phyloP scores from a whole-genome alignment of 768 basidiomycete genomes.

The Zangia roseola region DNA sequence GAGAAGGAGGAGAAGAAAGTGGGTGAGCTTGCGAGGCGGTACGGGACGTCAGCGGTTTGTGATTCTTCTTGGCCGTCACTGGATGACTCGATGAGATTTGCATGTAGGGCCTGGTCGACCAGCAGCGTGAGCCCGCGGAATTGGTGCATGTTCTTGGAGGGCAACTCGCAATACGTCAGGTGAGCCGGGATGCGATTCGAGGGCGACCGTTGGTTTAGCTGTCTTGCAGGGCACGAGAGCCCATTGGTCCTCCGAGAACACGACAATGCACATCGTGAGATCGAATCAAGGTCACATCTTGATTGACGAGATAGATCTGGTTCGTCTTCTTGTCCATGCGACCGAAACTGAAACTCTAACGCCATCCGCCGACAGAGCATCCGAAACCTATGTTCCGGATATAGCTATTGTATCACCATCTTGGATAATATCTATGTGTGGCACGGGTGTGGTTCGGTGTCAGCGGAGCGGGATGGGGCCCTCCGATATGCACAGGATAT shows the following conservation, averaged over 20 bases:
- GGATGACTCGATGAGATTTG: neutral
- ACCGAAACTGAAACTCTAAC: slow-evolving; percentile 1
- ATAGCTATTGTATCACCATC: slow-evolving; percentile 74
- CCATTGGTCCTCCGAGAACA: slow-evolving; percentile 80
- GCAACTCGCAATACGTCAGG: slow-evolving; percentile 72
- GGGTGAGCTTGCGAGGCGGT: slow-evolving; percentile 68
- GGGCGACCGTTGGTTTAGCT: slow-evolving; percentile 1
- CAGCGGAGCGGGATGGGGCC: slow-evolving; percentile 60
- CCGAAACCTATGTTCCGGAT: slow-evolving; percentile 79
- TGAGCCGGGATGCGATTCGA: slow-evolving; percentile 26
- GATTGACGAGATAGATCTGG: slow-evolving; percentile 74
- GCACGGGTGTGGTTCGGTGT: slow-evolving; percentile 71
- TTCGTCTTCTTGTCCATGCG: slow-evolving; percentile 27
- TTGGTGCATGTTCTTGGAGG: slow-evolving; percentile 68
- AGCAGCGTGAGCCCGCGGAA: slow-evolving; percentile 62
- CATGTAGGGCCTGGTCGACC: slow-evolving; percentile 42
- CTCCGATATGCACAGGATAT: slow-evolving; percentile 56
- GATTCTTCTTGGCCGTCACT: neutral
- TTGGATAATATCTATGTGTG: slow-evolving; percentile 75
- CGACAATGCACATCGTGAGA: slow-evolving; percentile 76
- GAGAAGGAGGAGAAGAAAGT: slow-evolving; percentile 67
- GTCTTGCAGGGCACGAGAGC: slow-evolving; percentile 57
- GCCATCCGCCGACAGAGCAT: slow-evolving; percentile 41
- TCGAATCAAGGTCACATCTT: slow-evolving; percentile 46
- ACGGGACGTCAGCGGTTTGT: slow-evolving; percentile 63